These are phyloP conservation scores for Thelonectria blattea DNA, from an alignment of 2,329 filamentous ascomycete genomes.

Conservation along the genomic window DNA sequence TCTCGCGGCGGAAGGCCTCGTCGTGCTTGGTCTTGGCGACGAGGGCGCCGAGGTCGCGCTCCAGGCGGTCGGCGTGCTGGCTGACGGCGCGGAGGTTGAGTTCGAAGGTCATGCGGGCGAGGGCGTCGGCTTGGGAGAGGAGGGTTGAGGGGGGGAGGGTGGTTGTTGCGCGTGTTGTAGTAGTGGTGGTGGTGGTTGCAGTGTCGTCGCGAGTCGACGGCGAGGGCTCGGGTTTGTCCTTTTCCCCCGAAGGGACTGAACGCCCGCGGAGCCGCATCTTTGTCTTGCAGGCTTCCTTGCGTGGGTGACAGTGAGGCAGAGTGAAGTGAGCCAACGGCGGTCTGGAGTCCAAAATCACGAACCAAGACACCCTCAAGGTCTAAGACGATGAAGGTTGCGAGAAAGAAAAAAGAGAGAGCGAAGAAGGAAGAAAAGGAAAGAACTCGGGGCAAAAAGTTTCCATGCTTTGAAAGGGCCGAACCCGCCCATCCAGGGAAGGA, in stretches of 20 bases:
- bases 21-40: constrained; percentile 36
- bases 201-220: constrained; percentile 12
- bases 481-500: neutral
- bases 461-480: neutral
- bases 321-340: neutral
- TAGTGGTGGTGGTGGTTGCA: neutral
- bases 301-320: neutral
- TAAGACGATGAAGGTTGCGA: neutral
- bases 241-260: constrained; percentile 19
- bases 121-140: constrained; percentile 39
- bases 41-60: constrained; percentile 39
- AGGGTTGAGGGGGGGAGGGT: constrained; percentile 19
- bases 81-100: constrained; percentile 42
- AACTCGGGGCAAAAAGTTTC: neutral
- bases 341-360: neutral
- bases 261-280: constrained; percentile 26
- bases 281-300: neutral
- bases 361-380: neutral
- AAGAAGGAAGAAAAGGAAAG: no score
- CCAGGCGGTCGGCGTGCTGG: constrained; percentile 39
- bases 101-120: constrained; percentile 48
- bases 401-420: neutral
- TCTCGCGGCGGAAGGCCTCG: constrained; percentile 36
- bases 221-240: neutral
- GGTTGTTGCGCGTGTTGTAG: neutral